phyloP scores from a whole-genome alignment of 1,139 yeast species.

The Debaryomyces sp. region DNA sequence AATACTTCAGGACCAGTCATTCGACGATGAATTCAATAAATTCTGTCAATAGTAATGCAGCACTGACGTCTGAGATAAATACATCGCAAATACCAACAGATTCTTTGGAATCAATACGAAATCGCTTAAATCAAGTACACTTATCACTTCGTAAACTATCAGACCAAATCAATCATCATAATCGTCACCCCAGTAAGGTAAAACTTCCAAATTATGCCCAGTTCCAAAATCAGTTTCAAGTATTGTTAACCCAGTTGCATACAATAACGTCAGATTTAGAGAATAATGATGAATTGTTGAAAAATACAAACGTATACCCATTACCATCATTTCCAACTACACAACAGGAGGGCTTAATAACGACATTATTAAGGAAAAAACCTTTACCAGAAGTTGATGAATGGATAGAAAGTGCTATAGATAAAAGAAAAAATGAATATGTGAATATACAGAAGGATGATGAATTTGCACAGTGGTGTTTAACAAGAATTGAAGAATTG shows the following conservation, averaged over 20 bases:
- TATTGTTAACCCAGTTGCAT: conserved; percentile 76
- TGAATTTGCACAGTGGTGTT: conserved; percentile 66
- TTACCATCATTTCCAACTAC: conserved; percentile 81
- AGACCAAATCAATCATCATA: conserved; percentile 46
- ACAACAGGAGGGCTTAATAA: conserved; percentile 77
- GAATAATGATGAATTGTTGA: conserved; percentile 59
- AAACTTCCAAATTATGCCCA: conserved; percentile 47
- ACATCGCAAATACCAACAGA: conserved; percentile 38
- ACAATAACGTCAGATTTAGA: conserved; percentile 72
- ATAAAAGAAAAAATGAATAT: conserved; percentile 24
- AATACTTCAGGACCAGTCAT: background rate
- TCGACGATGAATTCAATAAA: background rate
- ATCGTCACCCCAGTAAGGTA: conserved; percentile 40
- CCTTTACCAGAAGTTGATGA: conserved; percentile 87
- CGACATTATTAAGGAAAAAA: conserved; percentile 83
- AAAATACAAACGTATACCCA: conserved; percentile 78
- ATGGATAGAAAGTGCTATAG: conserved; percentile 71
- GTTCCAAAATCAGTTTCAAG: conserved; percentile 78
- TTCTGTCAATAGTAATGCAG: background rate
- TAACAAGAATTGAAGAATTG: conserved; percentile 51
- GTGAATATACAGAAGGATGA: conserved; percentile 43
- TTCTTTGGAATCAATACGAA: conserved; percentile 45
- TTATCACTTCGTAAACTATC: conserved; percentile 45
- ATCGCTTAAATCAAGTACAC: conserved; percentile 48
- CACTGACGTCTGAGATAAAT: conserved; percentile 15